These are phyloP conservation scores for Candida dubliniensis DNA, from an alignment of 1,139 yeast genomes.

Conservation along the genomic window DNA sequence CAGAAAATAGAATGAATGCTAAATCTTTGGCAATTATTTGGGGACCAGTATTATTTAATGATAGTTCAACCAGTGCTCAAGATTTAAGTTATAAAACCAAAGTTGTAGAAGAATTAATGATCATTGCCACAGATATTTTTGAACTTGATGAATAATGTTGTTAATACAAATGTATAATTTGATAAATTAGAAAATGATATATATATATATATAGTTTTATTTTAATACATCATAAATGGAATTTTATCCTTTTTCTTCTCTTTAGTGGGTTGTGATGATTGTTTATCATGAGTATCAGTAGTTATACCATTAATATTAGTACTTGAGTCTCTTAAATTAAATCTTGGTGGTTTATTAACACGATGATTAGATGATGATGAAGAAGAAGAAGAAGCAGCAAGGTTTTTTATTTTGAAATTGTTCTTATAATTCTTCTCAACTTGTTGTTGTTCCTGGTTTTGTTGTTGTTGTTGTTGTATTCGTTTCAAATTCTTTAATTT, in stretches of 20 bases:
- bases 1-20: slow-evolving; percentile 74
- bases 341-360: slow-evolving; percentile 33
- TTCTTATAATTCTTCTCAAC: slow-evolving; percentile 22
- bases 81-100: slow-evolving; percentile 81
- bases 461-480: slow-evolving; percentile 23
- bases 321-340: slow-evolving; percentile 20
- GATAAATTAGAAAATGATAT: background rate
- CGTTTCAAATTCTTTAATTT: slow-evolving; percentile 51
- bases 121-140: slow-evolving; percentile 84
- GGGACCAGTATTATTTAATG: slow-evolving; percentile 86
- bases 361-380: slow-evolving; percentile 20
- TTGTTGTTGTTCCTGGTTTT: slow-evolving; percentile 4
- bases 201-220: background rate
- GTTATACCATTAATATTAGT: background rate
- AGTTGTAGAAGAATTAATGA: slow-evolving; percentile 79
- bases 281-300: background rate
- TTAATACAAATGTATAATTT: background rate
- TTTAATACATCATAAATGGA: slow-evolving; percentile 19
- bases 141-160: slow-evolving; percentile 56
- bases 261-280: slow-evolving; percentile 3
- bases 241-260: slow-evolving; percentile 13
- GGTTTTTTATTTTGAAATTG: slow-evolving; percentile 29
- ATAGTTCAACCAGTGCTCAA: slow-evolving; percentile 62
- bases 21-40: slow-evolving; percentile 83
- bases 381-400: too few relatives aligned